Base-by-base conservation (phyloP, 148 eudicot species). In the Cornus kousa region DNA sequence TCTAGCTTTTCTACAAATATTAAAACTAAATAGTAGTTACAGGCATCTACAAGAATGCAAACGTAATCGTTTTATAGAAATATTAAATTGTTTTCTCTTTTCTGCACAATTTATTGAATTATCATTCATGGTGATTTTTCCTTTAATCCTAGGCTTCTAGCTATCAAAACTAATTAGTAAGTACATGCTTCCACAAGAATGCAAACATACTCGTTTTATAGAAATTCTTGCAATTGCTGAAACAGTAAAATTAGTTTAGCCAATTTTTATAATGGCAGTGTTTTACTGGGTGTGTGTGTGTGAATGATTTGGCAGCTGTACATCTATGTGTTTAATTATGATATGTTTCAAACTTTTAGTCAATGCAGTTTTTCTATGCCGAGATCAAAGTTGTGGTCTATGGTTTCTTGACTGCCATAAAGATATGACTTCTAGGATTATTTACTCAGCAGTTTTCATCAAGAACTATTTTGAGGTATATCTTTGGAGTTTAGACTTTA, bases 341-440 rank as follows among this genome's bases (percentile, higher is more conserved):
- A 14, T 13, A 19, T 57, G 17, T 57, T 16, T 28, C 28, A 28
- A 28, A 28, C 28, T 28, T 28, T 57, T 57, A 9, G 8, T 43
- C 48, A 43, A 43, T 43, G 48, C 8, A 4, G 48, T 19, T 62
- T 17, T 62, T 62, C 11, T 62, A 59, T 13, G 10, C 2, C 28
- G 68, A 39, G 46, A 74, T 69, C 12, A 74, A 65, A 75, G 39
- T 64, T 23, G 13, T 17, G 24, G n/a, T 14, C 66, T 68, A 59
- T 77, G 53, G 16, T 82, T 79, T 83, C 94, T 89, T 92, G 78
- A 94, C 93, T 78, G 7, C 37, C 66, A 64, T 76, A 70, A 83
- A 96, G 97, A 94, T 91, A 96, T 96, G 99, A 71, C 83, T 76
- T 78, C 94, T 77, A 88, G 98, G 86, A 94, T 94, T 70, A 85